Conservation (phyloP, 2,329 filamentous ascomycete genomes). For the Ciborinia camelliae region DNA sequence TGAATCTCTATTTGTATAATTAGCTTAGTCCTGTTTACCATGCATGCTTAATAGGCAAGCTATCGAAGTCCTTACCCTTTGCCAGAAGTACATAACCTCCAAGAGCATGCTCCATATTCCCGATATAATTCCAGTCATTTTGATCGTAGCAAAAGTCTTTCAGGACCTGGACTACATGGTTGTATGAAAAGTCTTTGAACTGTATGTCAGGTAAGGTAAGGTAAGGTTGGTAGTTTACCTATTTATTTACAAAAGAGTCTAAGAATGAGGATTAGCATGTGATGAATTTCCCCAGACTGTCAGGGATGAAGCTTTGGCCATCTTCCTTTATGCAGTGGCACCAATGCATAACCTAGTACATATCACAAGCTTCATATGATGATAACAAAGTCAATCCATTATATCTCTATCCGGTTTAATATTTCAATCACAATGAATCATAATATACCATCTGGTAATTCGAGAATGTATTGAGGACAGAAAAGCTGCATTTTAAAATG, state of each 20-base stretch:
- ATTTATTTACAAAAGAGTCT: background rate
- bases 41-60: background rate
- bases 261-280: conserved; percentile 18
- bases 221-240: background rate
- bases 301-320: conserved; percentile 17
- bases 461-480: background rate
- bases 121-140: conserved; percentile 33
- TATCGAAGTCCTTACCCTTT: conserved; percentile 44
- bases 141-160: conserved; percentile 1
- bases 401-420: background rate
- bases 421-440: background rate
- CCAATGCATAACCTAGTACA: background rate
- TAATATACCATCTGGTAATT: background rate
- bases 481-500: background rate
- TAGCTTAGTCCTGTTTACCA: conserved; percentile 1
- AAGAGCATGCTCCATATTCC: conserved; percentile 56
- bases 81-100: conserved; percentile 62
- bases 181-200: background rate
- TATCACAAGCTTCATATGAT: background rate
- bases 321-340: background rate
- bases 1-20: conserved; percentile 55
- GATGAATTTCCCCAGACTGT: conserved; percentile 17
- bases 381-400: background rate
- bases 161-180: background rate
- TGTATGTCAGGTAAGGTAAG: too few species aligned